phyloP scores from a whole-genome alignment of 208 protist genomes.

The Porcisia hertigi region DNA sequence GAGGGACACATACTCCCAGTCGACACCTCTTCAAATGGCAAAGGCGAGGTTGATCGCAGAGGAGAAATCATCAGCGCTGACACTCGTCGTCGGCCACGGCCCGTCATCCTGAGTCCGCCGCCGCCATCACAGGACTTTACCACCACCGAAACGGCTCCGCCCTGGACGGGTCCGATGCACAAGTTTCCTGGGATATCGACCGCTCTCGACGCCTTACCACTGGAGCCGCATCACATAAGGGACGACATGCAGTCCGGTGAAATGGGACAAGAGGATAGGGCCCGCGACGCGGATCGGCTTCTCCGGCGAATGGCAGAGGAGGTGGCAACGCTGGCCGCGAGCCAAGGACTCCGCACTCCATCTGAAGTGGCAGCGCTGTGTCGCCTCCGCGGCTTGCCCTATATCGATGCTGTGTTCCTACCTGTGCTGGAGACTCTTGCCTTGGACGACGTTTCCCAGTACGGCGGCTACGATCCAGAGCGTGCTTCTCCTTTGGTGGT shows the following conservation, averaged over 20 bases:
- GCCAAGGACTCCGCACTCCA: conserved; percentile 7
- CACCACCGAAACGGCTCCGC: neutral
- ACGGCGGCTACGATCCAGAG: conserved; percentile 22
- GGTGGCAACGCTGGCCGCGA: conserved; percentile 24
- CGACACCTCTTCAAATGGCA: neutral
- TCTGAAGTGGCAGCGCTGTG: conserved; percentile 44
- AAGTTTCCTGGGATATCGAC: conserved; percentile 1
- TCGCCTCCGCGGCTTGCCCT: conserved; percentile 39
- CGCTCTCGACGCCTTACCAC: neutral
- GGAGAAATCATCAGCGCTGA: neutral
- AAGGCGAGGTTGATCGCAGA: neutral
- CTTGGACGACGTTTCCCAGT: conserved; percentile 13
- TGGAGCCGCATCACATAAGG: neutral
- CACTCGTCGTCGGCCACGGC: neutral
- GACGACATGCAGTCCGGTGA: conserved; percentile 6
- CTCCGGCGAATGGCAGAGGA: conserved; percentile 24
- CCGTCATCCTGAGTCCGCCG: neutral
- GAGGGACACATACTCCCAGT: neutral
- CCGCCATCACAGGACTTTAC: neutral
- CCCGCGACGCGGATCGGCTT: conserved; percentile 35
- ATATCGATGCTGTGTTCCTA: conserved; percentile 53
- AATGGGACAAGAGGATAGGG: conserved; percentile 19
- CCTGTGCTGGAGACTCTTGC: conserved; percentile 49
- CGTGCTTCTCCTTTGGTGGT: conserved; percentile 22
- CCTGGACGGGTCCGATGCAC: conserved; percentile 40